Percentiles rank a stretch among this genome's conserved stretches.
Evolutionary conservation across 345 rosid genomes (phyloP).

Genomic region (Ricinus communis): DNA sequence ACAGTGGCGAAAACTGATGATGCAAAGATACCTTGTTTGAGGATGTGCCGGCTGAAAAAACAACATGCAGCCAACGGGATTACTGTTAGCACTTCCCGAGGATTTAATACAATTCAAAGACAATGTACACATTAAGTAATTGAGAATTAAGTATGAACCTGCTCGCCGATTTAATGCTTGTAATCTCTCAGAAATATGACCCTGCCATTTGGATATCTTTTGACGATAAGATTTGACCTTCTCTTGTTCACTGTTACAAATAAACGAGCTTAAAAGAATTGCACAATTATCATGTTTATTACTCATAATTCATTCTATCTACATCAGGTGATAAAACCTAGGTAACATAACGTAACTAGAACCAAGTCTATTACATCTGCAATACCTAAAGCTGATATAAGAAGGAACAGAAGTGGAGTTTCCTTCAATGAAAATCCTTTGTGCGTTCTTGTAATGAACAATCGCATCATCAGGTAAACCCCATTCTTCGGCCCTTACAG

Average conservation of each 20-base stretch:
- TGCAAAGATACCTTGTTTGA: slow-evolving; percentile 53
- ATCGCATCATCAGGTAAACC: slow-evolving; percentile 79
- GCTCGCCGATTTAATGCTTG: slow-evolving; percentile 60
- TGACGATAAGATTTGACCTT: slow-evolving; percentile 79
- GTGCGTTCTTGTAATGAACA: slow-evolving; percentile 72
- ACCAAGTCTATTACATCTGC: too few species aligned
- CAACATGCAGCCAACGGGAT: slow-evolving; percentile 5
- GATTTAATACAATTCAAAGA: not conserved
- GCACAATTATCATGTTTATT: too few species aligned
- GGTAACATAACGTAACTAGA: too few species aligned
- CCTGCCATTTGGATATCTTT: slow-evolving; percentile 90
- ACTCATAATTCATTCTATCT: not conserved
- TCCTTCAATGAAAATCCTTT: slow-evolving; percentile 66
- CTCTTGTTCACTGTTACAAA: slow-evolving; percentile 61
- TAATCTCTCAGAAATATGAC: slow-evolving; percentile 80
- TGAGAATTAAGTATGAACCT: slow-evolving; percentile 34
- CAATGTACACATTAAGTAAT: slow-evolving; percentile 6
- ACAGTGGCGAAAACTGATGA: not conserved
- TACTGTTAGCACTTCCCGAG: not conserved
- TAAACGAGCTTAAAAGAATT: slow-evolving; percentile 1
- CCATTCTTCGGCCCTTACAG: slow-evolving; percentile 92
- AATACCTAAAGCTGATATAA: slow-evolving; percentile 67
- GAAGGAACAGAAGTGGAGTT: slow-evolving; percentile 69
- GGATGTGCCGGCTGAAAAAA: slow-evolving; percentile 56
- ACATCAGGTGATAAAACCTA: too few species aligned